These are phyloP conservation scores for Microcyclospora pomicola DNA, from an alignment of 2,329 filamentous ascomycete genomes.

Conservation along the genomic window DNA sequence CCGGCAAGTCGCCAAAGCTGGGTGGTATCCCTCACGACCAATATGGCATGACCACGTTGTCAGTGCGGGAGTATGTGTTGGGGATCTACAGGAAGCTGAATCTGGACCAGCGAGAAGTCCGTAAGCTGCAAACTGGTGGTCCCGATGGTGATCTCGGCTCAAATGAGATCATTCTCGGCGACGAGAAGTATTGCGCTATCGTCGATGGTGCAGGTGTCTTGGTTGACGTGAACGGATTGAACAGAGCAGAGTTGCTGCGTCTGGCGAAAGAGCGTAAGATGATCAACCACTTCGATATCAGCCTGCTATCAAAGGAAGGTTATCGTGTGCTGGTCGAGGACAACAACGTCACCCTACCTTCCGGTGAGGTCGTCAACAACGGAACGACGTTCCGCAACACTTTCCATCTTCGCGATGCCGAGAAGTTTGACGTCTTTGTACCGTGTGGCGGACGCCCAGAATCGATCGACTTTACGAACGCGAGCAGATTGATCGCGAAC, in stretches of 20 bases:
- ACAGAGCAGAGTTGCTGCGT: conserved; percentile 69
- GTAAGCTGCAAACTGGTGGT: conserved; percentile 94
- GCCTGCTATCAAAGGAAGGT: conserved; percentile 74
- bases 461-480: conserved; percentile 84
- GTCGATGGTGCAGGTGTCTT: conserved; percentile 95
- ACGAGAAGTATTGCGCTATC: conserved; percentile 88
- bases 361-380: conserved; percentile 74
- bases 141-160: conserved; percentile 93
- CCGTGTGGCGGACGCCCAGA: conserved; percentile 93
- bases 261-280: conserved; percentile 78
- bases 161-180: conserved; percentile 91
- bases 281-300: conserved; percentile 74
- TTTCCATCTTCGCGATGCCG: conserved; percentile 63
- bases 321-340: conserved; percentile 92
- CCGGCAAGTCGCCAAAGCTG: conserved; percentile 88
- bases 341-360: conserved; percentile 73
- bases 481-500: conserved; percentile 75
- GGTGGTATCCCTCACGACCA: conserved; percentile 92
- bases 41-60: conserved; percentile 97
- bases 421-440: conserved; percentile 76
- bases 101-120: conserved; percentile 69
- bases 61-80: conserved; percentile 87
- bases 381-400: conserved; percentile 95
- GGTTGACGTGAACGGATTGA: conserved; percentile 78
- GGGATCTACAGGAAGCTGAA: conserved; percentile 95